phyloP scores from a whole-genome alignment of 2,329 filamentous ascomycete genomes.

The Exophiala phaeomuriformis region DNA sequence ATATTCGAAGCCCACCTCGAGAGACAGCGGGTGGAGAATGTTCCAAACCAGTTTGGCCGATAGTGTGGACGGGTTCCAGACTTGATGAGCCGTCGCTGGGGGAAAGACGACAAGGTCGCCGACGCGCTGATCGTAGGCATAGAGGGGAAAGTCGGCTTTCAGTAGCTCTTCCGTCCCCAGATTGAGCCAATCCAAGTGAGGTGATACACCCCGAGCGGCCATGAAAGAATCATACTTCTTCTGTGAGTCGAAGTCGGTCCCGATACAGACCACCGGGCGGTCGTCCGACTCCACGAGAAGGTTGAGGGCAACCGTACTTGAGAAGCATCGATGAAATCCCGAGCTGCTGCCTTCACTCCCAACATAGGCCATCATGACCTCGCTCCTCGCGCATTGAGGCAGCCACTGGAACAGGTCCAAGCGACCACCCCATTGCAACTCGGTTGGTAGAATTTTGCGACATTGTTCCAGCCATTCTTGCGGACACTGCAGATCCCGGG shows the following conservation, averaged over 20 bases:
- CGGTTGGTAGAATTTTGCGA: conserved; percentile 29
- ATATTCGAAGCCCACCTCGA: conserved; percentile 32
- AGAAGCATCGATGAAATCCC: conserved; percentile 35
- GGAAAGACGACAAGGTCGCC: conserved; percentile 35
- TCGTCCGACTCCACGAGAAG: conserved; percentile 32
- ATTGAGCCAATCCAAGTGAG: conserved; percentile 34
- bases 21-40: conserved; percentile 32
- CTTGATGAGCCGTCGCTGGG: conserved; percentile 34
- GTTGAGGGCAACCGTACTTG: conserved; percentile 33
- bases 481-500: conserved; percentile 33
- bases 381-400: conserved; percentile 31
- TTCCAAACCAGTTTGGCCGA: conserved; percentile 36
- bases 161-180: conserved; percentile 29
- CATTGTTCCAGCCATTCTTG: conserved; percentile 30
- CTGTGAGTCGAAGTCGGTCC: conserved; percentile 33
- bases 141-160: conserved; percentile 33
- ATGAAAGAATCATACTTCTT: conserved; percentile 33
- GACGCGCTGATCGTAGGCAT: conserved; percentile 31
- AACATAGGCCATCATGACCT: conserved; percentile 36
- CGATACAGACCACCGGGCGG: conserved; percentile 32
- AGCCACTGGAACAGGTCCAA: conserved; percentile 34
- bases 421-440: conserved; percentile 31
- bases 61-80: conserved; percentile 33
- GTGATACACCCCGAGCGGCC: conserved; percentile 31
- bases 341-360: conserved; percentile 32